Percentiles rank a stretch among this genome's conserved stretches.
Evolutionary conservation across 345 rosid species (phyloP).

Genomic region (Brassica nigra): DNA sequence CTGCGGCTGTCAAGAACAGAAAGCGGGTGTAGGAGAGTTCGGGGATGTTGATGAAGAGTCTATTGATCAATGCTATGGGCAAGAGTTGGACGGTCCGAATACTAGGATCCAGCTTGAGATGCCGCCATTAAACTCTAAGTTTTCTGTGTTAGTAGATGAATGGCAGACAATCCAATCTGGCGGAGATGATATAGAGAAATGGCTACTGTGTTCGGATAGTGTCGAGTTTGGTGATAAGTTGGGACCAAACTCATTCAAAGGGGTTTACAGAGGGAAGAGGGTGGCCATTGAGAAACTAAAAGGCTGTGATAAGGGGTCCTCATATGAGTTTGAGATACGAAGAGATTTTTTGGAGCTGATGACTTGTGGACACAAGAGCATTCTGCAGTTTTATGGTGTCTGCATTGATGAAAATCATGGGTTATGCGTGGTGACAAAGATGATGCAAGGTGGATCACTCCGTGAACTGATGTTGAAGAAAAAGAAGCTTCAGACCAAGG

Average conservation of each 20-base stretch:
- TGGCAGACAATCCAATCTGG: conserved; percentile 88
- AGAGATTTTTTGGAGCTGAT: conserved; percentile 84
- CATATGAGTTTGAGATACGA: conserved; percentile 77
- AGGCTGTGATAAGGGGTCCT: conserved; percentile 93
- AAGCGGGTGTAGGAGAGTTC: conserved; percentile 53
- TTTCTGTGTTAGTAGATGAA: conserved; percentile 74
- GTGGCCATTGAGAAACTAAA: conserved; percentile 93
- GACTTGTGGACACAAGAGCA: conserved; percentile 88
- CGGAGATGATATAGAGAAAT: conserved; percentile 65
- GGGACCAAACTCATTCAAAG: conserved; percentile 69
- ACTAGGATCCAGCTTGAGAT: conserved; percentile 64
- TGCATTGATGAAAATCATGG: conserved; percentile 92
- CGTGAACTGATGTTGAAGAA: conserved; percentile 73
- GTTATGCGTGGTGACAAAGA: conserved; percentile 80
- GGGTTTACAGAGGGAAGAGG: conserved; percentile 67
- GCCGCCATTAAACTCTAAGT: conserved; percentile 71
- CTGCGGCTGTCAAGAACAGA: conserved; percentile 96
- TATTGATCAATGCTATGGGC: conserved; percentile 53
- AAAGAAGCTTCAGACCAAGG: conserved; percentile 80
- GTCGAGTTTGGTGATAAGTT: conserved; percentile 74
- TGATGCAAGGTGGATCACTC: conserved; percentile 93
- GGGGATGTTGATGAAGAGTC: conserved; percentile 76
- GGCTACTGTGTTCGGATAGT: conserved; percentile 78
- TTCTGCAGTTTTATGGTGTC: conserved; percentile 79
- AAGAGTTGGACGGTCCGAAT: conserved; percentile 51